Evolutionary conservation across 352 stramenopile species (phyloP).

Genomic region (Phytophthora hybrid): DNA sequence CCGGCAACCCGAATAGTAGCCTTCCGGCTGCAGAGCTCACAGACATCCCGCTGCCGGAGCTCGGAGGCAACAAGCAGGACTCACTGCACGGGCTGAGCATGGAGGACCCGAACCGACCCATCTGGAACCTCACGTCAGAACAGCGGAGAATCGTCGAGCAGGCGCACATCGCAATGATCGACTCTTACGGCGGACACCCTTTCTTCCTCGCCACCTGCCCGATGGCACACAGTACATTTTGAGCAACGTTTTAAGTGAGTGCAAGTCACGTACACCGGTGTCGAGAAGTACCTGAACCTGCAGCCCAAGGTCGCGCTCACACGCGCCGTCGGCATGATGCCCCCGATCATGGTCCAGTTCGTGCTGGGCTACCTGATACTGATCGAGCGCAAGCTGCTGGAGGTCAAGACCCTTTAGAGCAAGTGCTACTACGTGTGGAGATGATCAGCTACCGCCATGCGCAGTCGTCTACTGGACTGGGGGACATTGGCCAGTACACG

Average conservation of each 20-base stretch:
- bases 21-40: slow-evolving; percentile 14
- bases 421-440: slow-evolving; percentile 38
- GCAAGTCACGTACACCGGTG: slow-evolving; percentile 51
- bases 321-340: slow-evolving; percentile 52
- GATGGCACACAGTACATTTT: slow-evolving; percentile 42
- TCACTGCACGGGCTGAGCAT: slow-evolving; percentile 36
- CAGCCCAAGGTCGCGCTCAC: slow-evolving; percentile 45
- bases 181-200: slow-evolving; percentile 30
- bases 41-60: slow-evolving; percentile 41
- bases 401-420: slow-evolving; percentile 40
- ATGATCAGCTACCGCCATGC: slow-evolving; percentile 39
- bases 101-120: slow-evolving; percentile 33
- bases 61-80: slow-evolving; percentile 48
- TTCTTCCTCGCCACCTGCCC: slow-evolving; percentile 42
- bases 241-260: slow-evolving; percentile 45
- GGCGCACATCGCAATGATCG: slow-evolving; percentile 44
- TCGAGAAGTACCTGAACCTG: slow-evolving; percentile 44
- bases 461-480: slow-evolving; percentile 51
- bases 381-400: slow-evolving; percentile 47
- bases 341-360: slow-evolving; percentile 52
- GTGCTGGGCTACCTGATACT: slow-evolving; percentile 51
- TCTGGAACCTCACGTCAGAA: slow-evolving; percentile 37
- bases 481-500: slow-evolving; percentile 62
- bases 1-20: too few relatives aligned
- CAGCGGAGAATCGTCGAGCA: slow-evolving; percentile 39